Evolutionary conservation across 2,329 filamentous ascomycete genomes (phyloP).

Genomic region (Colletotrichum cordylinicola): DNA sequence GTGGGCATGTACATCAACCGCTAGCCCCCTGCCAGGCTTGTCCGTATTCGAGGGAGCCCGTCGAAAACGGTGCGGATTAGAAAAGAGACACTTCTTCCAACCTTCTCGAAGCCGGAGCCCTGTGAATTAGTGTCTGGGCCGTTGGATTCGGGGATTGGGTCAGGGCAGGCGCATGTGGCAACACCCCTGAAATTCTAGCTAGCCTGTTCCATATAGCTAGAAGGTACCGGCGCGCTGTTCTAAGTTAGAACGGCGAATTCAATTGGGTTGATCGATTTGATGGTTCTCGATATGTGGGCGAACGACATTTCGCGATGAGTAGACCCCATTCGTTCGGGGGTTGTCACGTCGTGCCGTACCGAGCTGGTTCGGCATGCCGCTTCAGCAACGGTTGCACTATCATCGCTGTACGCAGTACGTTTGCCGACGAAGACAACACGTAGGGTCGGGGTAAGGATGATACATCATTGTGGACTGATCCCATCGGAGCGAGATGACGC

Average conservation of each 20-base stretch:
- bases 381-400: background rate
- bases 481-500: constrained; percentile 23
- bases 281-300: background rate
- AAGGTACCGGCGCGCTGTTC: background rate
- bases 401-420: background rate
- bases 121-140: constrained; percentile 7
- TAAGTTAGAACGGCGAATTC: background rate
- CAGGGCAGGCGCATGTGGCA: constrained; percentile 1
- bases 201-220: background rate
- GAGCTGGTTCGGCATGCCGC: background rate
- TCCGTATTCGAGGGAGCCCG: background rate
- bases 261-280: background rate
- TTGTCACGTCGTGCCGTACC: background rate
- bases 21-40: background rate
- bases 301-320: background rate
- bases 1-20: background rate
- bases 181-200: background rate
- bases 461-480: constrained; percentile 25
- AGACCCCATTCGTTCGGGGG: background rate
- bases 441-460: constrained; percentile 6
- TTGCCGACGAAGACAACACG: background rate
- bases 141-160: constrained; percentile 12
- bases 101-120: constrained; percentile 19
- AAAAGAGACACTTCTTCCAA: constrained; percentile 1
- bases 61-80: background rate